phyloP scores from a whole-genome alignment of 2,329 filamentous ascomycete genomes.

The Penicillium sp. region DNA sequence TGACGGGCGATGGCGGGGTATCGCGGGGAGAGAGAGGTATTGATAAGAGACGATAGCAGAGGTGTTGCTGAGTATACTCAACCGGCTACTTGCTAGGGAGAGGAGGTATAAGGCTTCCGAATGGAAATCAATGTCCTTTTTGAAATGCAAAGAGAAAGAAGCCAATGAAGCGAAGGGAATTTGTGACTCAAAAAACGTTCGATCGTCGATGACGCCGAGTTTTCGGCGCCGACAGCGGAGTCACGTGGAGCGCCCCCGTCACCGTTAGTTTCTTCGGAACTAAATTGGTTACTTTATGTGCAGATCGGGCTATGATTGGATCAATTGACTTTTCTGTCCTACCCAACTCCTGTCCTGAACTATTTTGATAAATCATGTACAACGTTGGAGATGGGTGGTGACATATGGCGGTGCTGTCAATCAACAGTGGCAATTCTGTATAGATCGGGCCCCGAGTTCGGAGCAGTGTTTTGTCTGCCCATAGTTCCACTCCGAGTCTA shows the following conservation, averaged over 20 bases:
- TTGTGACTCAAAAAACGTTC: conserved; percentile 23
- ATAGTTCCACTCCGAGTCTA: conserved; percentile 9
- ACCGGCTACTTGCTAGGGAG: neutral
- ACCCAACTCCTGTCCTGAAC: neutral
- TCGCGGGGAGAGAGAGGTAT: conserved; percentile 12
- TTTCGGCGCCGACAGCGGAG: conserved; percentile 28
- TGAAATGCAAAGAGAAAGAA: conserved; percentile 1
- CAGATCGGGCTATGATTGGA: neutral
- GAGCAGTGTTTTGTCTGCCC: conserved; percentile 5
- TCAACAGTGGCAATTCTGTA: neutral
- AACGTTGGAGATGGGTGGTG: neutral
- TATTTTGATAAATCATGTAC: neutral
- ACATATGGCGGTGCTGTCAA: neutral
- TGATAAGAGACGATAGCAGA: conserved; percentile 20
- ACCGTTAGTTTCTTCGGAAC: neutral
- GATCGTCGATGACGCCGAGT: conserved; percentile 24
- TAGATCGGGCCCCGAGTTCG: conserved; percentile 14
- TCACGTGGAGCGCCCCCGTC: conserved; percentile 16
- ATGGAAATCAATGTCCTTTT: neutral
- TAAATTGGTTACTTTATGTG: neutral
- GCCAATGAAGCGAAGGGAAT: conserved; percentile 22
- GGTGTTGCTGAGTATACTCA: neutral
- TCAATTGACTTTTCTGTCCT: neutral
- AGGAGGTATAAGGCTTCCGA: neutral
- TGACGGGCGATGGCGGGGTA: conserved; percentile 28